Evolutionary conservation across 371 early-diverging fungal species (phyloP), one percentile per base, ranked within the genome.

Genomic region (Mortierella sp.): DNA sequence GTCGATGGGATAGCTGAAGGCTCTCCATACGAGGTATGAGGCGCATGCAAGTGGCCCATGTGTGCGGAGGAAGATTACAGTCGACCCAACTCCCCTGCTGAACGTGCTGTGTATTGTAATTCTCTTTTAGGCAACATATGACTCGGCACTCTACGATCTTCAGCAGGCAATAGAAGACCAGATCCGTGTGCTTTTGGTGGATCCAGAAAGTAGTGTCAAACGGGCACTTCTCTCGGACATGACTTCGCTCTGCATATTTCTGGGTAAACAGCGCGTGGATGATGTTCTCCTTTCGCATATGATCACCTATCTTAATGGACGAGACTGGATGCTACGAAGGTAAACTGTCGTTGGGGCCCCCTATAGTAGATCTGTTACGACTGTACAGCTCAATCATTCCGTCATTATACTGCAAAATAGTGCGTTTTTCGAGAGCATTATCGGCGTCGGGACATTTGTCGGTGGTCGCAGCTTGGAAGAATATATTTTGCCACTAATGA

Each of bases 281-380:
- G 95, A 96, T 82, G 86, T 94, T 17, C 69, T 95, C 24, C 71
- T 98, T 42, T 89, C 90, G 49, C 97, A 97, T 81, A 92, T 95
- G 87, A 96, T 97, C 60, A 97, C 97, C 0, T 97, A 95, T 60
- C 82, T 97, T 46, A 97, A 97, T 73, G 97, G 95, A 50, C 84
- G 88, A 27, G 97, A 97, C 60, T 95, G 95, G 96, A 89, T 89
- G 84, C 80, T 97, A 44, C 84, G 97, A 81, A 88, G 92, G 93
- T 91, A 80, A 9, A 41, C 2, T 4, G 47, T 44, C 19, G 30
- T 32, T 6, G 3, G 19, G n/a, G n/a, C n/a, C n/a, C n/a, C n/a
- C n/a, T n/a, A n/a, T n/a, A n/a, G n/a, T n/a, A n/a, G n/a, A n/a
- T n/a, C n/a, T n/a, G n/a, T n/a, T n/a, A n/a, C n/a, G n/a, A n/a